Percentiles rank a stretch among this genome's conserved stretches.
Evolutionary conservation across 2,329 filamentous ascomycete genomes (phyloP).

Genomic region (Diaporthe citri): DNA sequence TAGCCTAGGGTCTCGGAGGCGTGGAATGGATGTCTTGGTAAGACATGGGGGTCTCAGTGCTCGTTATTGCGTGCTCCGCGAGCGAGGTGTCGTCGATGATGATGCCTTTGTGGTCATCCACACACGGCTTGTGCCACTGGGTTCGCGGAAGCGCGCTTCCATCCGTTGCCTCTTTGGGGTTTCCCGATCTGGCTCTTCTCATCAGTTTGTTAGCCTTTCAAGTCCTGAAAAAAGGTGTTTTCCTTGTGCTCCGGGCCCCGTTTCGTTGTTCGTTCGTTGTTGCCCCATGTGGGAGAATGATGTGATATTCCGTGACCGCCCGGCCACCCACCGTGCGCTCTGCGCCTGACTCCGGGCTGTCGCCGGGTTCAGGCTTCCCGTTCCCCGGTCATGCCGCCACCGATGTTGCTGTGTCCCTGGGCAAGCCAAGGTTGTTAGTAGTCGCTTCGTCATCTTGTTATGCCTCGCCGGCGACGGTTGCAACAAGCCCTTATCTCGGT

Average conservation of each 20-base stretch:
- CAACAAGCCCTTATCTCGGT: too few relatives aligned
- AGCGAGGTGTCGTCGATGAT: background rate
- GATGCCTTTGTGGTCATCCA: background rate
- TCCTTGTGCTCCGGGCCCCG: background rate
- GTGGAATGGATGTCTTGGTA: constrained; percentile 20
- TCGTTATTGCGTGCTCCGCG: constrained; percentile 13
- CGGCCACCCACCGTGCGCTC: background rate
- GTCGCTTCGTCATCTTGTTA: background rate
- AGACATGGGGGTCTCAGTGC: constrained; percentile 21
- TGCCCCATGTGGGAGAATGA: background rate
- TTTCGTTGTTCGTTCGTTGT: background rate
- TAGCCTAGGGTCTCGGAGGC: background rate
- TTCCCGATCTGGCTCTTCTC: background rate
- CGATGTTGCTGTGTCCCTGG: background rate
- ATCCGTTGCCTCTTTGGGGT: background rate
- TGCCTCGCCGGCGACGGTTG: too few relatives aligned
- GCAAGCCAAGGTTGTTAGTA: background rate
- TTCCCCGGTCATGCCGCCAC: background rate
- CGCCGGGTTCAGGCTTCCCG: background rate
- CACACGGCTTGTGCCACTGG: background rate
- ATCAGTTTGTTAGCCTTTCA: background rate
- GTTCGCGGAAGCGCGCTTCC: background rate
- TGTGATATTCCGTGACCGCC: constrained; percentile 16
- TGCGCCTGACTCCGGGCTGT: background rate
- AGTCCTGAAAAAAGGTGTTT: background rate